Percentiles rank a stretch among this genome's conserved stretches.
phyloP scores from a whole-genome alignment of 371 early-diverging fungal species.

The Syncephalastrum monosporum region DNA sequence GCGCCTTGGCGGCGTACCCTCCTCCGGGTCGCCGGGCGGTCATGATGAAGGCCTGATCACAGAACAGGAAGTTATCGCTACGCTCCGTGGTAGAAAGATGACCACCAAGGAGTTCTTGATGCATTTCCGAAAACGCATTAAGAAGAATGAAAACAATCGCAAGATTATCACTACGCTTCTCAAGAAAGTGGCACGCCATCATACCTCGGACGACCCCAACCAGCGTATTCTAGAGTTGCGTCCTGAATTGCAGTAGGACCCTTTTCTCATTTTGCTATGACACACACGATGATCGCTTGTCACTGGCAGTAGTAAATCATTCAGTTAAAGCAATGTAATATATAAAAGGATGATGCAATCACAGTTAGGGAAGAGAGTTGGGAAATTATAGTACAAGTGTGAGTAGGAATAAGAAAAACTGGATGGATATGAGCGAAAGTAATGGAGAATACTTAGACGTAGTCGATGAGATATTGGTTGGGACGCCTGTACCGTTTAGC shows the following conservation, averaged over 20 bases:
- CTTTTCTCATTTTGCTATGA: no score
- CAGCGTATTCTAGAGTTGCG: slow-evolving; percentile 49
- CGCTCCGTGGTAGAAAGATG: slow-evolving; percentile 54
- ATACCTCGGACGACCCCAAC: slow-evolving; percentile 40
- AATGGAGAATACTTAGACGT: no score
- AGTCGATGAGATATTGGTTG: no score
- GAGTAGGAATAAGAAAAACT: no score
- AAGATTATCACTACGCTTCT: slow-evolving; percentile 57
- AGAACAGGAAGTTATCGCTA: slow-evolving; percentile 65
- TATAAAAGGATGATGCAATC: not conserved
- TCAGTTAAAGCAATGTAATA: not conserved
- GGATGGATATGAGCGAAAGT: no score
- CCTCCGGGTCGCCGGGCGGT: slow-evolving; percentile 8
- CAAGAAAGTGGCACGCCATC: slow-evolving; percentile 62
- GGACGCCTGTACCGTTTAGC: no score
- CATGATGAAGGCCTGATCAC: slow-evolving; percentile 54
- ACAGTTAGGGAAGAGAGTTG: not conserved
- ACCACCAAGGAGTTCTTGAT: slow-evolving; percentile 69
- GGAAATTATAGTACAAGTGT: not conserved
- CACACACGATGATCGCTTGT: not conserved
- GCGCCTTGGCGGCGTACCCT: slow-evolving; percentile 6
- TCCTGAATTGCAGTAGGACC: slow-evolving; percentile 28
- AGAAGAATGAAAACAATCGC: slow-evolving; percentile 63
- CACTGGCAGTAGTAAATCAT: not conserved
- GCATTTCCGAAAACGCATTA: slow-evolving; percentile 65